phyloP scores from a whole-genome alignment of 441 rosid species.

The Erysimum cheiri region DNA sequence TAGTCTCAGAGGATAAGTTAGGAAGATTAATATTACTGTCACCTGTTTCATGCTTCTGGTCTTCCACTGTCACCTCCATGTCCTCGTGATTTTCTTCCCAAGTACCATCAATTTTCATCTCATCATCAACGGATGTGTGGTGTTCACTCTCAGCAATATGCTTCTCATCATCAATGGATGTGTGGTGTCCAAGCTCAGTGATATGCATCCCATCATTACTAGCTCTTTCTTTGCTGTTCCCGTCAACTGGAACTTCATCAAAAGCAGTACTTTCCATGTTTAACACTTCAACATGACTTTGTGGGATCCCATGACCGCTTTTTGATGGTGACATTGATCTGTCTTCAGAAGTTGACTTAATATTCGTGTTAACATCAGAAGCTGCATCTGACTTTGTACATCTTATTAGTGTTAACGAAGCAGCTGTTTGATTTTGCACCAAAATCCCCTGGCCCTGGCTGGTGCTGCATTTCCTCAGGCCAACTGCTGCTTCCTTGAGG shows the following conservation, averaged over 20 bases:
- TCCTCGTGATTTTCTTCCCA: slow-evolving; percentile 40
- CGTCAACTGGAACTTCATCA: slow-evolving; percentile 29
- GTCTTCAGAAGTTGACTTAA: slow-evolving; percentile 36
- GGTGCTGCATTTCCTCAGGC: slow-evolving; percentile 35
- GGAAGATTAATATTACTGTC: slow-evolving; percentile 45
- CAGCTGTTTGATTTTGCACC: slow-evolving; percentile 37
- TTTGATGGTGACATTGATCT: slow-evolving; percentile 37
- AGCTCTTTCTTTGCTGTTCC: slow-evolving; percentile 41
- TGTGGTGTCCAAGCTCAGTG: slow-evolving; percentile 18
- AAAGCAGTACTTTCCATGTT: slow-evolving; percentile 31
- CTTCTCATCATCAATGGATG: slow-evolving; percentile 36
- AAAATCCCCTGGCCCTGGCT: slow-evolving; percentile 34
- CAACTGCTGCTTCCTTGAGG: neutral
- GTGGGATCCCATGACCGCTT: slow-evolving; percentile 17
- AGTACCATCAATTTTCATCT: slow-evolving; percentile 39
- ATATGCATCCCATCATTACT: slow-evolving; percentile 34
- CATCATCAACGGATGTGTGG: slow-evolving; percentile 34
- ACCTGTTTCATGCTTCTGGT: slow-evolving; percentile 48
- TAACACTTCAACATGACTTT: slow-evolving; percentile 34
- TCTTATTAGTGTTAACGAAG: slow-evolving; percentile 28
- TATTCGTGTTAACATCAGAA: slow-evolving; percentile 36
- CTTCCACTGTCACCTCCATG: slow-evolving; percentile 45
- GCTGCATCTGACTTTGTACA: slow-evolving; percentile 39
- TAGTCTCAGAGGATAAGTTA: slow-evolving; percentile 43
- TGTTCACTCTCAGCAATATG: slow-evolving; percentile 17